Conservation (phyloP, 305 asterid species). For the Striga hermonthica region DNA sequence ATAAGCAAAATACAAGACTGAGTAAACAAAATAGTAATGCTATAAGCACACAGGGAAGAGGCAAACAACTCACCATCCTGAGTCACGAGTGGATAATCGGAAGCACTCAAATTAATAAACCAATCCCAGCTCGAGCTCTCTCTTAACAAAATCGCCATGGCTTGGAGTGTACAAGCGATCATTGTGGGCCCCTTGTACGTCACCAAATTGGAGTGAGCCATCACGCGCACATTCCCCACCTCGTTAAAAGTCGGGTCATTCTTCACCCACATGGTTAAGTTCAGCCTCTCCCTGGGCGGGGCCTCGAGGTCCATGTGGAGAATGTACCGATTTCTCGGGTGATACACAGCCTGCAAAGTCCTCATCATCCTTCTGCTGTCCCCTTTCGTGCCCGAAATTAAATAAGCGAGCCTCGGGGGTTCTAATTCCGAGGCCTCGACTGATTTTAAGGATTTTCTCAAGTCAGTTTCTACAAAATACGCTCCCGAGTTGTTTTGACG, state of each 20-base stretch:
- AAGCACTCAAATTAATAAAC: slow-evolving; percentile 98
- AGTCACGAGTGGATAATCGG: slow-evolving; percentile 95
- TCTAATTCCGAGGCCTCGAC: slow-evolving; percentile 40
- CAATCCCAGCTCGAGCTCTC: slow-evolving; percentile 89
- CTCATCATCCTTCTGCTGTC: slow-evolving; percentile 92
- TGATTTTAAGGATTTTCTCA: slow-evolving; percentile 44
- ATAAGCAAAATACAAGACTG: slow-evolving; percentile 11
- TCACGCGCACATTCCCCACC: slow-evolving; percentile 89
- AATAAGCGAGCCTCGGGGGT: slow-evolving; percentile 90
- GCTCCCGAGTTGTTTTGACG: slow-evolving; percentile 46
- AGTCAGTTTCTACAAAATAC: slow-evolving; percentile 68
- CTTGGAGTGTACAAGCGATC: slow-evolving; percentile 96
- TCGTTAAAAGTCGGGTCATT: slow-evolving; percentile 71
- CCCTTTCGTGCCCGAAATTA: slow-evolving; percentile 93
- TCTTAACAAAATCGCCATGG: slow-evolving; percentile 76
- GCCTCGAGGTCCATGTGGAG: slow-evolving; percentile 99
- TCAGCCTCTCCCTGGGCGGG: slow-evolving; percentile 87
- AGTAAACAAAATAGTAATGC: not conserved
- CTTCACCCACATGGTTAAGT: slow-evolving; percentile 82
- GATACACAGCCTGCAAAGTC: slow-evolving; percentile 87
- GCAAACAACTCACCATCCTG: slow-evolving; percentile 80
- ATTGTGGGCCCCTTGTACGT: slow-evolving; percentile 96
- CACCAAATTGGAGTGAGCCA: slow-evolving; percentile 95
- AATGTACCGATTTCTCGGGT: slow-evolving; percentile 89
- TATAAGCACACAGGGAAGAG: slow-evolving; percentile 4